Conservation (phyloP, 1,284 basidiomycete species). For the Irpex sp. region DNA sequence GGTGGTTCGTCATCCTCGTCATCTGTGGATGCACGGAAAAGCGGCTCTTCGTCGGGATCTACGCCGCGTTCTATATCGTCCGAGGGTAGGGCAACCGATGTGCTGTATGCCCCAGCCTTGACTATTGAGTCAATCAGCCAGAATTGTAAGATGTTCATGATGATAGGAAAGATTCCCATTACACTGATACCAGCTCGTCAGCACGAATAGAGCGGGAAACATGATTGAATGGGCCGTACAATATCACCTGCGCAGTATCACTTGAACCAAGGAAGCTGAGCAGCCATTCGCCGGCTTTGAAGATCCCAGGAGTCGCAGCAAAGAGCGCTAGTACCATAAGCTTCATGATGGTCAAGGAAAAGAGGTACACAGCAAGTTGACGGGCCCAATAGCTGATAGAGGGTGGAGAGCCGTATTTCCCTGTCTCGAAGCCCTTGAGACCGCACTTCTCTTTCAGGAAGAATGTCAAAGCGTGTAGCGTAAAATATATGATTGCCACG, state of each 20-base stretch:
- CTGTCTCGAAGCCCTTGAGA: constrained; percentile 80
- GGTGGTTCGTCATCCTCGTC: constrained; percentile 50
- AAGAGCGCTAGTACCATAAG: constrained; percentile 76
- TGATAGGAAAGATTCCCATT: constrained; percentile 91
- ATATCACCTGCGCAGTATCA: constrained; percentile 75
- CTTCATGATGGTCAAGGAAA: constrained; percentile 89
- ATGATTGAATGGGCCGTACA: constrained; percentile 47
- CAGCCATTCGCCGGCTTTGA: constrained; percentile 76
- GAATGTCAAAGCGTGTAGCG: constrained; percentile 69
- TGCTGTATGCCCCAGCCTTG: constrained; percentile 51
- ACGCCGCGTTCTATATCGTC: constrained; percentile 26
- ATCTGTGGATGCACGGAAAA: constrained; percentile 41
- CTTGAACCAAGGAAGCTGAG: constrained; percentile 74
- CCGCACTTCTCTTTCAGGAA: constrained; percentile 63
- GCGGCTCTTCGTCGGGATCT: constrained; percentile 52
- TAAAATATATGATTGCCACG: constrained; percentile 80
- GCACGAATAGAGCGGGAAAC: constrained; percentile 1
- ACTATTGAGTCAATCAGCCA: constrained; percentile 88
- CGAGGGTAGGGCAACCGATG: constrained; percentile 35
- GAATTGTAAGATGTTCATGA: constrained; percentile 91
- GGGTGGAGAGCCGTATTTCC: constrained; percentile 84
- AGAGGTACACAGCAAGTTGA: constrained; percentile 85
- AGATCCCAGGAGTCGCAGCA: constrained; percentile 68
- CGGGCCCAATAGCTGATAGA: constrained; percentile 71
- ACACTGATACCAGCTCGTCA: constrained; percentile 41